These are phyloP conservation scores for Solioccasus polychromus DNA, from an alignment of 768 basidiomycete species.

Conservation along the genomic window DNA sequence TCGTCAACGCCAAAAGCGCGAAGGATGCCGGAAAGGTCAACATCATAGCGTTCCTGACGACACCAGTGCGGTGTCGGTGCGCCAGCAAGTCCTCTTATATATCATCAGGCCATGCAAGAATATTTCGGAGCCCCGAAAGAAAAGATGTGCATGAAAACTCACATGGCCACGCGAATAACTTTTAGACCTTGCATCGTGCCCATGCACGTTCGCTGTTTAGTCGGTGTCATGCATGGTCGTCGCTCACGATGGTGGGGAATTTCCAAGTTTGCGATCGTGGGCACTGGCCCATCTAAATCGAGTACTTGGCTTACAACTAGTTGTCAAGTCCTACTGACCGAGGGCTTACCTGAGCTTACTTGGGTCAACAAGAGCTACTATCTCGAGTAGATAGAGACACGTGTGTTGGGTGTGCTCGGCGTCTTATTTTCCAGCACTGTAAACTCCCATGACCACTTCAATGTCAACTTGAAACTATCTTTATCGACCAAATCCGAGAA, in stretches of 20 bases:
- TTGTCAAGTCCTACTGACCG: too few relatives aligned
- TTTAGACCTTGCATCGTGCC: too few relatives aligned
- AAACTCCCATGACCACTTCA: background rate
- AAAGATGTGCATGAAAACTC: background rate
- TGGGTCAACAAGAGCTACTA: background rate
- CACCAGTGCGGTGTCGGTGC: background rate
- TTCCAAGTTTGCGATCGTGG: too few relatives aligned
- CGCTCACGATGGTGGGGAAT: too few relatives aligned
- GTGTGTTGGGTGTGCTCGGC: background rate
- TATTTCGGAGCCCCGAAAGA: background rate
- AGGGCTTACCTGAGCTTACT: too few relatives aligned
- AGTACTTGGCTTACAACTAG: too few relatives aligned
- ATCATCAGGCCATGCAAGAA: background rate
- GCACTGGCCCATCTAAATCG: too few relatives aligned
- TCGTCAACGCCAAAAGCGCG: conserved; percentile 11
- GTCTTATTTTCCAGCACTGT: conserved; percentile 1
- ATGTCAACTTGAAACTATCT: background rate
- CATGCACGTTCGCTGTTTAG: conserved; percentile 16
- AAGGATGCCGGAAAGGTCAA: conserved; percentile 10
- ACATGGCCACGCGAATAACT: conserved; percentile 3
- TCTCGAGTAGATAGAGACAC: background rate
- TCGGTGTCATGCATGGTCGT: background rate
- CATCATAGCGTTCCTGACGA: conserved; percentile 13
- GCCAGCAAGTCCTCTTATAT: conserved; percentile 2
- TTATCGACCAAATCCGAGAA: background rate